Evolutionary conservation across 805 yeast species (phyloP), one percentile per base, ranked within the genome.

Genomic region (Hagleromyces aurorensis): DNA sequence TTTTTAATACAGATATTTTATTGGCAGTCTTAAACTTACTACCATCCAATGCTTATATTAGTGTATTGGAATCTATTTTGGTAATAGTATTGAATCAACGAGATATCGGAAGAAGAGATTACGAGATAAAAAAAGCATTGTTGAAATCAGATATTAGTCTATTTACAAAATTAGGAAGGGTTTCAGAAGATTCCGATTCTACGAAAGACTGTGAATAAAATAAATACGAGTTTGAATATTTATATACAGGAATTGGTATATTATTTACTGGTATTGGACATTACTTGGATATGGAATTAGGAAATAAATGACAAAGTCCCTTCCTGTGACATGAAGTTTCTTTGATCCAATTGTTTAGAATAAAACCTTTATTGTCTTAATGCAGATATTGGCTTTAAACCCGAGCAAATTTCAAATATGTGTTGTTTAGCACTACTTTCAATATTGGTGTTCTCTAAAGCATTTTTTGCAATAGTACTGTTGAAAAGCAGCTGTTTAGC

Each of bases 361-460:
- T 13, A n/a, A 14, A 10, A 6, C 11, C 6, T 16, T 29, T 25
- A 39, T 5, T 36, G 40, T 10, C 32, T 38, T 31, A 49, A 33
- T 16, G 43, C 42, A 14, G 55, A 43, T 16, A 51, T 30, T 16
- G 57, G 53, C 19, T 43, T 47, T 14, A 47, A 28, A 27, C 58
- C 60, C 11, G 58, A 48, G 30, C 60, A 55, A 13, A 53, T 49
- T 16, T 51, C 41, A 20, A 43, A 42, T 7, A 52, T 25, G 13
- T 40, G 26, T 27, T 45, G 33, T 19, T 46, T 47, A 19, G 30
- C 33, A 7, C 30, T 39, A 12, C 35, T 13, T 18, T 37, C 39
- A 19, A 48, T 32, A 16, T 33, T 27, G 19, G 36, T 36, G 17
- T 36, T 39, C 25, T 48, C 48, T 30, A 55, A 40, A 27, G 50